A percentile compares a stretch with the other conserved stretches of the same genome.
Evolutionary conservation across 2,329 filamentous ascomycete genomes (phyloP).

Genomic region (Pleurostoma richardsiae): DNA sequence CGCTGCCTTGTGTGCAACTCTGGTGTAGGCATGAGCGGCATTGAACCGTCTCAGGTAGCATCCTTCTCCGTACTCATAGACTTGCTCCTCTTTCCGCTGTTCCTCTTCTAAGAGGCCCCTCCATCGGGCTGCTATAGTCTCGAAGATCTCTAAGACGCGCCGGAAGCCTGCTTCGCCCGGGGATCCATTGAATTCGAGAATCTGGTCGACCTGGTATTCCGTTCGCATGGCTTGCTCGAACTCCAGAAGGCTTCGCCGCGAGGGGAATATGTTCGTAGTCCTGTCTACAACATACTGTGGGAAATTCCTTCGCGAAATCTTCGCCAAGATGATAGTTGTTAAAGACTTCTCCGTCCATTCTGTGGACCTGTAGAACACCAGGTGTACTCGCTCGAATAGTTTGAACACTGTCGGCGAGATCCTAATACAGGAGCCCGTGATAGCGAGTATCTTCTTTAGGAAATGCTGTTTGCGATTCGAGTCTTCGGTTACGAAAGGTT

Average conservation of each 20-base stretch:
- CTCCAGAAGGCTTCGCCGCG: constrained; percentile 70
- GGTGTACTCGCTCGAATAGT: constrained; percentile 88
- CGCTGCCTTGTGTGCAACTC: constrained; percentile 84
- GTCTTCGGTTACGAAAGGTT: constrained; percentile 21
- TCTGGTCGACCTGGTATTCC: constrained; percentile 74
- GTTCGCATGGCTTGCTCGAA: constrained; percentile 83
- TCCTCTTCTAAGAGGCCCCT: constrained; percentile 66
- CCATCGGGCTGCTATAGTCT: constrained; percentile 79
- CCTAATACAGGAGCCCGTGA: constrained; percentile 78
- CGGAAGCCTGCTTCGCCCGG: constrained; percentile 61
- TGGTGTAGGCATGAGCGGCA: constrained; percentile 87
- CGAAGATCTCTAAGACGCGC: constrained; percentile 65
- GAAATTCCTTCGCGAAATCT: constrained; percentile 83
- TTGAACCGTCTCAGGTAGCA: constrained; percentile 86
- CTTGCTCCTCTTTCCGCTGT: constrained; percentile 66
- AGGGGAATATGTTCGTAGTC: constrained; percentile 82
- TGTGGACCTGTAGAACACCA: constrained; percentile 93
- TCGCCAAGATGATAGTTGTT: constrained; percentile 89
- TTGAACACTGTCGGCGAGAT: constrained; percentile 68
- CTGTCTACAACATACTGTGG: constrained; percentile 86
- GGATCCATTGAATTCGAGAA: constrained; percentile 74
- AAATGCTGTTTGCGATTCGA: constrained; percentile 71
- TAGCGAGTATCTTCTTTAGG: constrained; percentile 67
- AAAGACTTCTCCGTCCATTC: constrained; percentile 98
- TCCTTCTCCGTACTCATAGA: constrained; percentile 80